A percentile compares a stretch with the other conserved stretches of the same genome.
Evolutionary conservation across 306 rosid species (phyloP).

Genomic region (Acmispon strigosus): DNA sequence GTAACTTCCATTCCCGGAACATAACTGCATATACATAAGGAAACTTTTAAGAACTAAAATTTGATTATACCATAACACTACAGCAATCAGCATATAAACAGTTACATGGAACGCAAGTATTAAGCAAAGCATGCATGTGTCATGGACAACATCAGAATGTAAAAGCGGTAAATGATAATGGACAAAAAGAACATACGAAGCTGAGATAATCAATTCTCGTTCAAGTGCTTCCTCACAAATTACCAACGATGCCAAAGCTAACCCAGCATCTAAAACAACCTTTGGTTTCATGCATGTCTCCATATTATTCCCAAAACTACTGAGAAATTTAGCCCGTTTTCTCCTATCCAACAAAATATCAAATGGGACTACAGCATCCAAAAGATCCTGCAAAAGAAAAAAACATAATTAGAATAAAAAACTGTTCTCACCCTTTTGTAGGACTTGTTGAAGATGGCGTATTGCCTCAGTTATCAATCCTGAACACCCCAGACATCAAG

Average conservation of each 20-base stretch:
- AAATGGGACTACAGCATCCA: conserved; percentile 92
- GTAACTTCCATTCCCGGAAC: conserved; percentile 98
- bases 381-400: conserved; percentile 69
- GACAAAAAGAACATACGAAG: conserved; percentile 67
- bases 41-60: conserved; percentile 13
- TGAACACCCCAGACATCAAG: background rate
- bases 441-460: conserved; percentile 9
- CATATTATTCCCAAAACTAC: conserved; percentile 38
- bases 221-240: conserved; percentile 92
- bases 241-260: conserved; percentile 81
- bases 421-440: conserved; percentile 11
- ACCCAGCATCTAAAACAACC: conserved; percentile 79
- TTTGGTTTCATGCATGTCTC: conserved; percentile 49
- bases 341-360: conserved; percentile 75
- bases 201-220: conserved; percentile 77
- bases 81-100: background rate
- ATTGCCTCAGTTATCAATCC: conserved; percentile 4
- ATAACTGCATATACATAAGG: conserved; percentile 53
- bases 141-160: conserved; percentile 16
- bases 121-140: conserved; percentile 1
- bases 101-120: background rate
- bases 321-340: conserved; percentile 62
- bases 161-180: conserved; percentile 24
- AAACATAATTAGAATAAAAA: background rate
- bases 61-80: background rate